phyloP scores from a whole-genome alignment of 345 rosid genomes.

The Clarkia xantiana region DNA sequence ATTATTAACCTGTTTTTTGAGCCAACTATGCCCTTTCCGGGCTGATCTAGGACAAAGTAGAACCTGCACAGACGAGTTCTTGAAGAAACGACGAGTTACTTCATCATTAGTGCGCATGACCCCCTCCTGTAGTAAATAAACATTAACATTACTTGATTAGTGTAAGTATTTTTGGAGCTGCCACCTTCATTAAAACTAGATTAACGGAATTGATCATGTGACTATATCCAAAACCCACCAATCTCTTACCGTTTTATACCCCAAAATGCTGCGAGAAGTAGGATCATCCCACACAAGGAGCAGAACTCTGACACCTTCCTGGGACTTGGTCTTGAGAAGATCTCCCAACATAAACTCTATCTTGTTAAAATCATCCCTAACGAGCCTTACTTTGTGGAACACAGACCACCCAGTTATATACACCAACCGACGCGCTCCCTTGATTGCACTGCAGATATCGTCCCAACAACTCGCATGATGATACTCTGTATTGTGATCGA shows the following conservation, averaged over 20 bases:
- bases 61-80: conserved; percentile 82
- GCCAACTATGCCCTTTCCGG: conserved; percentile 75
- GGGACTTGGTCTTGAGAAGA: conserved; percentile 76
- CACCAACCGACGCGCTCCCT: conserved; percentile 66
- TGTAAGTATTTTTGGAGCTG: neutral
- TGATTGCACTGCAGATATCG: conserved; percentile 59
- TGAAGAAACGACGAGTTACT: conserved; percentile 75
- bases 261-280: conserved; percentile 61
- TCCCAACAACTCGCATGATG: conserved; percentile 58
- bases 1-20: conserved; percentile 49
- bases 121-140: conserved; percentile 64
- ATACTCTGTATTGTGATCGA: conserved; percentile 39
- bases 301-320: conserved; percentile 87
- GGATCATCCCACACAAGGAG: conserved; percentile 98
- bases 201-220: too few species aligned
- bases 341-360: conserved; percentile 43
- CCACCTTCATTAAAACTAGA: too few species aligned
- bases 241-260: conserved; percentile 46
- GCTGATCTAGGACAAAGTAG: conserved; percentile 82
- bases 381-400: conserved; percentile 42
- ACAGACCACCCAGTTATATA: conserved; percentile 96
- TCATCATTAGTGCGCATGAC: conserved; percentile 77
- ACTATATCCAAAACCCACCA: conserved; percentile 1
- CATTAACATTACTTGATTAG: conserved; percentile 8
- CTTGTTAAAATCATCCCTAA: conserved; percentile 31